Percentiles rank a stretch among this genome's conserved stretches.
phyloP scores from a whole-genome alignment of 768 basidiomycete genomes.

The Hericium alpestre region DNA sequence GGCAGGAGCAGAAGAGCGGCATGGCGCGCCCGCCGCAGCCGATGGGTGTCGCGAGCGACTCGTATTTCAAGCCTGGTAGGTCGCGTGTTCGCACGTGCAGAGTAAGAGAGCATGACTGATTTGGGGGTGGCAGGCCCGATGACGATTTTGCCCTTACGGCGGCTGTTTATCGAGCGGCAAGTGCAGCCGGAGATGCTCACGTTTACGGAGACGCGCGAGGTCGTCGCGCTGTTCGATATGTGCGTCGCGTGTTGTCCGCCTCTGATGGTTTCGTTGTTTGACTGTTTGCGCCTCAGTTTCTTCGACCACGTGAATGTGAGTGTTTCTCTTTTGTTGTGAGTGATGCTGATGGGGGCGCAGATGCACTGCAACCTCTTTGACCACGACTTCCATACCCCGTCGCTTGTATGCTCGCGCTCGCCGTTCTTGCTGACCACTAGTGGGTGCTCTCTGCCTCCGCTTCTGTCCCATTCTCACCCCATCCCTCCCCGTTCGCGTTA shows the following conservation, averaged over 20 bases:
- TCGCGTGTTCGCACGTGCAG: background rate
- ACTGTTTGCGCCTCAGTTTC: conserved; percentile 33
- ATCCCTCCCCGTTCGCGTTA: background rate
- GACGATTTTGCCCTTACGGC: conserved; percentile 74
- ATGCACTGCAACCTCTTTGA: conserved; percentile 77
- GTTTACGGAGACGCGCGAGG: conserved; percentile 81
- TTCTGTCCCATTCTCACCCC: background rate
- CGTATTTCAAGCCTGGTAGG: conserved; percentile 88
- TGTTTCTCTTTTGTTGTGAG: background rate
- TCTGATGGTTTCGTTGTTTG: conserved; percentile 1
- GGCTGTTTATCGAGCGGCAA: conserved; percentile 79
- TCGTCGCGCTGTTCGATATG: conserved; percentile 87
- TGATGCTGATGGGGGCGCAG: conserved; percentile 23
- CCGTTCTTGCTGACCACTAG: conserved; percentile 93
- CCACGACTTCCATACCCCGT: conserved; percentile 84
- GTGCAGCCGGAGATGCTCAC: conserved; percentile 89
- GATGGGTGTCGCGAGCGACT: conserved; percentile 73
- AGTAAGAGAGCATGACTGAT: background rate
- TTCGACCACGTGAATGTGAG: conserved; percentile 69
- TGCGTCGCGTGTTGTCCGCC: conserved; percentile 28
- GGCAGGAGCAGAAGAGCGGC: background rate
- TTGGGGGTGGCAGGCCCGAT: conserved; percentile 52
- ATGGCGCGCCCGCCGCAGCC: conserved; percentile 22
- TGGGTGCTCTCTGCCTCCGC: conserved; percentile 25
- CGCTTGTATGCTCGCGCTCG: conserved; percentile 86